phyloP scores from a whole-genome alignment of 352 stramenopile genomes.

The Elongisporangium anandrum region DNA sequence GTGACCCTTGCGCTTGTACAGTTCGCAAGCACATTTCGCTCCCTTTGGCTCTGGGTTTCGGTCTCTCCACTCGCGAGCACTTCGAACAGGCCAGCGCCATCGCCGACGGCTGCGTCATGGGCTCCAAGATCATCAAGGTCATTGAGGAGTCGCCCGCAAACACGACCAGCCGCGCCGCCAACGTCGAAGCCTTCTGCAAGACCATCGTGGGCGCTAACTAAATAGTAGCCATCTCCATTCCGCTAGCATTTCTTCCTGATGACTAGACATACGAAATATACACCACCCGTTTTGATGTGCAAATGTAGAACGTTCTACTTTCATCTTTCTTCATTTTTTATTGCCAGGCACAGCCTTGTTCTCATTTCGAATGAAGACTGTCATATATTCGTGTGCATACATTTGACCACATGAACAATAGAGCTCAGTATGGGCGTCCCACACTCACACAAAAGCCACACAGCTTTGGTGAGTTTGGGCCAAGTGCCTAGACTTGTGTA shows the following conservation, averaged over 20 bases:
- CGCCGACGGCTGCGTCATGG: constrained; percentile 89
- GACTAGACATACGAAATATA: not conserved
- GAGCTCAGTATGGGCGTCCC: too few relatives aligned
- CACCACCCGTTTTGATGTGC: not conserved
- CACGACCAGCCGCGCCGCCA: constrained; percentile 57
- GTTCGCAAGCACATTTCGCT: constrained; percentile 80
- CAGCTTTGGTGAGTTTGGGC: not conserved
- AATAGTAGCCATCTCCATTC: not conserved
- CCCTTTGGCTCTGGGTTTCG: constrained; percentile 96
- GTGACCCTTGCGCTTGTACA: constrained; percentile 17
- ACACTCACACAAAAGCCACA: not conserved
- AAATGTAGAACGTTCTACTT: not conserved
- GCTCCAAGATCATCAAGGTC: constrained; percentile 84
- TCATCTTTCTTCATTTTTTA: not conserved
- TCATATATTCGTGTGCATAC: not conserved
- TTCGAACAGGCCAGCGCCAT: constrained; percentile 89
- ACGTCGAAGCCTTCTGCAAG: constrained; percentile 76
- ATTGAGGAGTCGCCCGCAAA: constrained; percentile 62
- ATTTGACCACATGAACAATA: not conserved
- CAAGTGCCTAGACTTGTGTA: constrained; percentile 6
- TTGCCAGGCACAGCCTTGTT: too few relatives aligned
- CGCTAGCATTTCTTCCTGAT: not conserved
- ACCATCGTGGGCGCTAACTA: constrained; percentile 45
- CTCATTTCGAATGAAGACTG: too few relatives aligned
- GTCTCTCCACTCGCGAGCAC: constrained; percentile 93